Evolutionary conservation across 345 rosid genomes (phyloP).

Genomic region (Hirschfeldia incana): DNA sequence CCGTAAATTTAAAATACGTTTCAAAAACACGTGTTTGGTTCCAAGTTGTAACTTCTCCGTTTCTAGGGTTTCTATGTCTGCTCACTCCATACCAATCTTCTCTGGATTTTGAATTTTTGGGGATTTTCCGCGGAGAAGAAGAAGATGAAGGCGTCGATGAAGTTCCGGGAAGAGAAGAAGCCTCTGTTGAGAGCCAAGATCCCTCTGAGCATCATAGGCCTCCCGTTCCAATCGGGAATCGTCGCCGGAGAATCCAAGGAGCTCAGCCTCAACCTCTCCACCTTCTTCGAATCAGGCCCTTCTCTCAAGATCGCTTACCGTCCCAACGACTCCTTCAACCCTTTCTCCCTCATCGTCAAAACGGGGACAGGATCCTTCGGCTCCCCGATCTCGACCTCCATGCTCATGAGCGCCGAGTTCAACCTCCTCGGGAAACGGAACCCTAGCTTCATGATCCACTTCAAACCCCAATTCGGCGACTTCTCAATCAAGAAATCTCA

Average conservation of each 20-base stretch:
- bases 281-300: constrained; percentile 89
- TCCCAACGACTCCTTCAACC: constrained; percentile 83
- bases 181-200: constrained; percentile 80
- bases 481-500: constrained; percentile 83
- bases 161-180: constrained; percentile 87
- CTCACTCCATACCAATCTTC: not conserved
- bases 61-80: not conserved
- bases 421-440: constrained; percentile 61
- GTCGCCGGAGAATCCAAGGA: constrained; percentile 89
- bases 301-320: constrained; percentile 78
- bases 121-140: not conserved
- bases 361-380: constrained; percentile 85
- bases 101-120: not conserved
- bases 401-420: constrained; percentile 93
- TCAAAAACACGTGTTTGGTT: not conserved
- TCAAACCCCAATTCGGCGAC: constrained; percentile 87
- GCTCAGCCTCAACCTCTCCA: constrained; percentile 70
- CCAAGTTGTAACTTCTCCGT: not conserved
- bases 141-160: constrained; percentile 84
- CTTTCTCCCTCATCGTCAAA: constrained; percentile 80
- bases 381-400: constrained; percentile 64
- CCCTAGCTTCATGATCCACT: constrained; percentile 89
- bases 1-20: not conserved
- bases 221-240: constrained; percentile 84
- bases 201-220: constrained; percentile 55